Evolutionary conservation across 441 rosid genomes (phyloP).

Genomic region (Pelargonium australe): DNA sequence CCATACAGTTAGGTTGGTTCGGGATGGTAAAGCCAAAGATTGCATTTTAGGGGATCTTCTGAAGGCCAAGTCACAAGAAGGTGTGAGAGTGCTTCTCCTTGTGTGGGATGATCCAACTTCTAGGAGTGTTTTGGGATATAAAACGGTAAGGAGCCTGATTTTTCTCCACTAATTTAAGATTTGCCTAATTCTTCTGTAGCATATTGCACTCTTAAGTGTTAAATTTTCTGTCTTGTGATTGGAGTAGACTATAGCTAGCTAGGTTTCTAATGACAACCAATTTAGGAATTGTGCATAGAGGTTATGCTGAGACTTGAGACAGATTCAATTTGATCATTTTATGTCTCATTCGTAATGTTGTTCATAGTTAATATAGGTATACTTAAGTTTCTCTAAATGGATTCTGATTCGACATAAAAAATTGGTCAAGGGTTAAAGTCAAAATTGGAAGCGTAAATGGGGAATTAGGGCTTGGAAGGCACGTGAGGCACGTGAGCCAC

Average conservation of each 20-base stretch:
- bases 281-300: neutral
- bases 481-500: too few species aligned
- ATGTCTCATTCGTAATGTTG: neutral
- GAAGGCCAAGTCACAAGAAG: conserved; percentile 86
- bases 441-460: too few species aligned
- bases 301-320: neutral
- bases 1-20: conserved; percentile 69
- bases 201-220: conserved; percentile 5
- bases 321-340: neutral
- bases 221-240: neutral
- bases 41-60: conserved; percentile 74
- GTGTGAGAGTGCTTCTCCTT: conserved; percentile 89
- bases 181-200: neutral
- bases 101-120: conserved; percentile 99
- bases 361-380: neutral
- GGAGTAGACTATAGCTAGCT: neutral
- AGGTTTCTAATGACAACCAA: neutral
- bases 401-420: too few species aligned
- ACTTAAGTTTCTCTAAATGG: neutral
- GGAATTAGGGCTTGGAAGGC: too few species aligned
- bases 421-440: too few species aligned
- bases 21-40: conserved; percentile 44
- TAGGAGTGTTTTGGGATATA: conserved; percentile 72
- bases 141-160: conserved; percentile 44
- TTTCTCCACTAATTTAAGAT: neutral